Conservation (phyloP, 148 eudicot species). For the Spergularia bocconei region DNA sequence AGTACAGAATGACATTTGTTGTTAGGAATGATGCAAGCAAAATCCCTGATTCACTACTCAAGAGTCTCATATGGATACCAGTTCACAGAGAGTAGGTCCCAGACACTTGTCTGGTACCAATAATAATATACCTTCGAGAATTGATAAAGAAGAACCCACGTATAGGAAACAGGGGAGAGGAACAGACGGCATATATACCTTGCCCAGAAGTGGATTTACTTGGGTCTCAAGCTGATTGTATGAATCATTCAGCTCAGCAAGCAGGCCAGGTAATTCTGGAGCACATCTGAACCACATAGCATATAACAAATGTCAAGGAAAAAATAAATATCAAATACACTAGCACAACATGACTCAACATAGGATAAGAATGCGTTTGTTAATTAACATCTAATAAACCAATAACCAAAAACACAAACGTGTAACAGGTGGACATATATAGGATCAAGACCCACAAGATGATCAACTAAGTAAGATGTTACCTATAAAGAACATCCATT, state of each 20-base stretch:
- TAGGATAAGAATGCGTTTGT: neutral
- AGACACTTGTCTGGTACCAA: neutral
- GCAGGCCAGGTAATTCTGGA: slow-evolving; percentile 83
- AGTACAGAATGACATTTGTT: neutral
- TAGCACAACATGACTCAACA: neutral
- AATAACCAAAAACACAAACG: neutral
- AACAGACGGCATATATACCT: slow-evolving; percentile 38
- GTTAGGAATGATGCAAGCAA: neutral
- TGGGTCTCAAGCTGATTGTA: slow-evolving; percentile 66
- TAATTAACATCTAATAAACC: neutral
- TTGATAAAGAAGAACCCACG: neutral
- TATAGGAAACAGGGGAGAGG: neutral
- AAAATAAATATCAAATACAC: neutral
- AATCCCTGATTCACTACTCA: neutral
- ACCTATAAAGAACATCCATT: slow-evolving; percentile 90
- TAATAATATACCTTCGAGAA: neutral
- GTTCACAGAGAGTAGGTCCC: neutral
- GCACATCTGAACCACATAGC: slow-evolving; percentile 58
- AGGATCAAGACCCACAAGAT: neutral
- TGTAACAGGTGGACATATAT: neutral
- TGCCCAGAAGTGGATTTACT: slow-evolving; percentile 67
- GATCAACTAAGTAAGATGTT: slow-evolving; percentile 5
- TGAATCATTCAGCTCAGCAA: slow-evolving; percentile 72
- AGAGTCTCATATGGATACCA: neutral
- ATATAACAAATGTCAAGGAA: slow-evolving; percentile 2